Conservation (phyloP, 345 rosid genomes). For the Pistacia atlantica region DNA sequence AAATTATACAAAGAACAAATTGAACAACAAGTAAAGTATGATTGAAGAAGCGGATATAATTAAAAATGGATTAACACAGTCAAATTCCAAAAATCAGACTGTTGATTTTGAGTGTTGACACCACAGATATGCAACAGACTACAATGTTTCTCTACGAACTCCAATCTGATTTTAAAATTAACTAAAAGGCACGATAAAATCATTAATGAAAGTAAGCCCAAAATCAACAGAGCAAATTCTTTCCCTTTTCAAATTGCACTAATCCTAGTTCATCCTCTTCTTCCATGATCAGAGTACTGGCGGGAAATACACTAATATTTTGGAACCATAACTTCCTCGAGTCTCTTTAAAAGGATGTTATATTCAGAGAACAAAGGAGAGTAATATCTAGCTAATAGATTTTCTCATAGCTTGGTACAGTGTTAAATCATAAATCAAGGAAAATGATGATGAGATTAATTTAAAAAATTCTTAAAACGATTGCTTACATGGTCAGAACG, state of each 20-base stretch:
- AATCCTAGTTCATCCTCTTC: conserved; percentile 1
- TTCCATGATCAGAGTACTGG: background rate
- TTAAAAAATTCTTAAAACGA: conserved; percentile 10
- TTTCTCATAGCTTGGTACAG: background rate
- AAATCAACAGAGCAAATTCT: background rate
- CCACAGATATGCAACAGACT: too few relatives aligned
- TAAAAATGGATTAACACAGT: too few relatives aligned
- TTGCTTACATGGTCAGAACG: conserved; percentile 71
- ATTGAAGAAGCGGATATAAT: too few relatives aligned
- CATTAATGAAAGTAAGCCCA: background rate
- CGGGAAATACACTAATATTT: background rate
- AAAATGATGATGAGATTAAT: background rate
- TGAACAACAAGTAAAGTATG: too few relatives aligned
- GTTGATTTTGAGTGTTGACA: too few relatives aligned
- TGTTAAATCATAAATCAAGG: background rate
- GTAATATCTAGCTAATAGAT: background rate
- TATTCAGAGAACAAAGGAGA: background rate
- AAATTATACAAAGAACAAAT: background rate
- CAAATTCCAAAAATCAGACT: too few relatives aligned
- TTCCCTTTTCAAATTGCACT: background rate
- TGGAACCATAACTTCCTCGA: background rate
- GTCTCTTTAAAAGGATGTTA: background rate
- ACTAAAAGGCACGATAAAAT: too few relatives aligned
- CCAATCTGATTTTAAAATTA: too few relatives aligned
- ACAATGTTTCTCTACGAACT: too few relatives aligned